Evolutionary conservation across 75 land plant genomes (phyloP), one percentile per base, ranked within the genome.

Genomic region (Gnetum montanum): DNA sequence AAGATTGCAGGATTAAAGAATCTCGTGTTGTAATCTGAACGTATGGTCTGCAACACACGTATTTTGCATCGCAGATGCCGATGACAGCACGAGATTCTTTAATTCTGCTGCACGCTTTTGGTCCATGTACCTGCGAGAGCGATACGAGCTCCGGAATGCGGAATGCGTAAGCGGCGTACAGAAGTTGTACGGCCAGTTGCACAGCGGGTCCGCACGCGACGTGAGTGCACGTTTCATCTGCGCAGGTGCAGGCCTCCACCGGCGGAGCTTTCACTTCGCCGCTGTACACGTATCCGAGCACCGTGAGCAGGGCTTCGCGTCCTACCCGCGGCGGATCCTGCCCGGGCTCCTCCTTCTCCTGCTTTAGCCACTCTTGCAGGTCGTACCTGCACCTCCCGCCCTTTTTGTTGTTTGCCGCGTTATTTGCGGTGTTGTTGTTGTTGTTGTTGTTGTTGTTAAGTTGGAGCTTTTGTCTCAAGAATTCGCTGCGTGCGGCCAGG

Each of bases 231-330:
- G 37, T 4, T 6, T 20, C 25, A 51, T 92, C 89, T 10, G 73
- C 71, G 33, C 97, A 92, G 3, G 60, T 73, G 0, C 74, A 72
- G 16, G 69, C 75, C 26, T 71, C 73, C 22, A 43, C 28, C 2
- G 69, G 73, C 8, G 66, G 56, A n/a, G 57, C 54, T 69, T 69
- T 73, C 34, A 81, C 43, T 60, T 76, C 83, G 4, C 90, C 95
- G n/a, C 85, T 71, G 43, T 92, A 92, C 59, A 84, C 20, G 57
- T 84, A 92, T 11, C 66, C 63, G 62, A 92, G 55, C 62, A 84
- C 67, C n/a, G 66, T 61, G 69, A 59, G 57, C 30, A 92, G 77
- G 0, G 94, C 83, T 13, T 83, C 88, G 38, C 58, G 36, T 18
- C 94, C 83, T 48, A 92, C 72, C n/a, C n/a, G n/a, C n/a, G n/a